phyloP scores from a whole-genome alignment of 805 yeast species.

The Candida silvicultrix region DNA sequence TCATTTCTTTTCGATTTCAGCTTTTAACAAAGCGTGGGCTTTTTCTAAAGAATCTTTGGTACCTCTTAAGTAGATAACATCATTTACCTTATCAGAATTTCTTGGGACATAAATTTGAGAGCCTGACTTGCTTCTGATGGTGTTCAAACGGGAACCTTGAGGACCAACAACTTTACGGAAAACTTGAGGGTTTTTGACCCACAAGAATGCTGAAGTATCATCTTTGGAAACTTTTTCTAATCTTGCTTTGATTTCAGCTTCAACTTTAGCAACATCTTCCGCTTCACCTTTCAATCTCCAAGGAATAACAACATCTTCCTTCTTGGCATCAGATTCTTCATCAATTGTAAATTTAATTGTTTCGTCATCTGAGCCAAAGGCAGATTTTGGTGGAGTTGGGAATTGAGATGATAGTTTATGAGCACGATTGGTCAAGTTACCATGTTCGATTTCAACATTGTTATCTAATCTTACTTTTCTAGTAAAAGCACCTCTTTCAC shows the following conservation, averaged over 20 bases:
- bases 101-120: constrained; percentile 62
- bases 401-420: constrained; percentile 38
- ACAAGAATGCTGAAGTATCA: constrained; percentile 53
- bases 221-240: constrained; percentile 41
- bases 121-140: constrained; percentile 51
- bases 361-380: constrained; percentile 33
- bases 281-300: constrained; percentile 62
- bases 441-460: constrained; percentile 55
- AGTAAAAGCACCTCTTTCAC: constrained; percentile 61
- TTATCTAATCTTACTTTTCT: constrained; percentile 46
- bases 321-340: constrained; percentile 20
- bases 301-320: constrained; percentile 36
- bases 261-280: constrained; percentile 46
- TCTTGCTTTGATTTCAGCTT: constrained; percentile 40
- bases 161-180: constrained; percentile 72
- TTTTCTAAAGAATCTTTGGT: constrained; percentile 44
- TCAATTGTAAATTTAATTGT: constrained; percentile 40
- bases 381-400: constrained; percentile 42
- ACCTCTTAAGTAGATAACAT: constrained; percentile 58
- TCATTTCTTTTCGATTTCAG: constrained; percentile 18
- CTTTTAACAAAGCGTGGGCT: constrained; percentile 32
- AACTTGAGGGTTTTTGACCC: constrained; percentile 41
- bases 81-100: constrained; percentile 40
- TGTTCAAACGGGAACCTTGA: constrained; percentile 61
- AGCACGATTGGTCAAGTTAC: constrained; percentile 43